Percentiles rank a stretch among this genome's conserved stretches.
These are phyloP conservation scores for Penicillium chermesinum DNA, from an alignment of 495 filamentous ascomycete genomes.

Conservation along the genomic window DNA sequence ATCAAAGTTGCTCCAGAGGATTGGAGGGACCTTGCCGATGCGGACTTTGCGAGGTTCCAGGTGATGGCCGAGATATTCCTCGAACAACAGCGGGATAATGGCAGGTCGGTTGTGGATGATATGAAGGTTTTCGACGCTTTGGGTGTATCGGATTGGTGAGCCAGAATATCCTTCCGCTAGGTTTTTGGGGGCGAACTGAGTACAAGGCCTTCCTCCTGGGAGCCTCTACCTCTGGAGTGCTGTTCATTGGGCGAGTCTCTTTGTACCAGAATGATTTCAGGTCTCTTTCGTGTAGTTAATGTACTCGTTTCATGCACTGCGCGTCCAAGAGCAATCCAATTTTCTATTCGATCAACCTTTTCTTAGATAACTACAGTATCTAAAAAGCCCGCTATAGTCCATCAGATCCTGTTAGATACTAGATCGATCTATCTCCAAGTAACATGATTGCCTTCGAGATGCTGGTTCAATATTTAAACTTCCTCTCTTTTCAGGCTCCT, in stretches of 20 bases:
- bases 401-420: neutral
- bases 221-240: neutral
- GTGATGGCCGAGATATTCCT: neutral
- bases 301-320: neutral
- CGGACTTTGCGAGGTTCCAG: neutral
- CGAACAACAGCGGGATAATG: neutral
- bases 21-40: neutral
- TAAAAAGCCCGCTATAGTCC: neutral
- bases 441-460: neutral
- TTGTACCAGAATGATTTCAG: neutral
- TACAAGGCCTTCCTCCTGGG: neutral
- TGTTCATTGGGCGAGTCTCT: neutral
- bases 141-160: neutral
- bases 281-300: neutral
- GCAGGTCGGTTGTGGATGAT: neutral
- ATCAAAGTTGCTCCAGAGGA: neutral
- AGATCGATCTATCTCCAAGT: neutral
- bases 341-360: neutral
- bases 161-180: neutral
- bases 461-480: neutral
- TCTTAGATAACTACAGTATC: too few relatives aligned
- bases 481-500: neutral
- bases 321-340: neutral
- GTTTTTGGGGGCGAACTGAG: neutral
- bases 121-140: neutral